phyloP scores from a whole-genome alignment of 2,329 filamentous ascomycete genomes.

The Trichoderma atrobrunneum region DNA sequence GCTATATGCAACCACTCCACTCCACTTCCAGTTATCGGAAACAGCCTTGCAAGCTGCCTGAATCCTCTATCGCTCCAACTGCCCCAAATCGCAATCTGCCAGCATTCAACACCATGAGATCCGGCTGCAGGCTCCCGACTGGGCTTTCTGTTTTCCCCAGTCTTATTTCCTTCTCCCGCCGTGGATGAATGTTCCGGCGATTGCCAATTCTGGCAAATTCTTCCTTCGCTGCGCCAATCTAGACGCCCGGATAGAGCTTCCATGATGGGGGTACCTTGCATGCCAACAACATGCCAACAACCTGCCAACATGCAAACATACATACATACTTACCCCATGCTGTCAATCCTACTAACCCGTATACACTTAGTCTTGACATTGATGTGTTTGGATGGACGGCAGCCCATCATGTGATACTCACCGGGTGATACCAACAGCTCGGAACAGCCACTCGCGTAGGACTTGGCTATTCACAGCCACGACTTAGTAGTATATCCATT shows the following conservation, averaged over 20 bases:
- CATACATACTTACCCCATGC: background rate
- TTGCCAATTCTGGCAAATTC: background rate
- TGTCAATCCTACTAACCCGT: background rate
- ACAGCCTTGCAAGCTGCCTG: background rate
- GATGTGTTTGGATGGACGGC: background rate
- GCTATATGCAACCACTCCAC: background rate
- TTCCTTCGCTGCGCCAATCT: background rate
- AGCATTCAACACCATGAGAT: background rate
- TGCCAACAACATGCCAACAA: background rate
- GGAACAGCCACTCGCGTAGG: background rate
- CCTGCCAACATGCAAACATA: background rate
- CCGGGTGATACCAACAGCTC: background rate
- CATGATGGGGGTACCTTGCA: background rate
- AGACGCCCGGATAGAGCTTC: background rate
- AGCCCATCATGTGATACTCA: background rate
- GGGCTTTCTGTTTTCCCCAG: background rate
- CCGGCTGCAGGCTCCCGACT: background rate
- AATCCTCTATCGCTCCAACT: background rate
- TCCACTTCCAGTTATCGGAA: background rate
- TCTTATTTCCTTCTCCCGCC: background rate
- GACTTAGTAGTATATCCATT: background rate
- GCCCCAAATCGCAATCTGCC: background rate
- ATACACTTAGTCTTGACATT: background rate
- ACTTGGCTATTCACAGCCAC: background rate
- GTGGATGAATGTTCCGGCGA: background rate